Evolutionary conservation across 257 asterid species (phyloP).

Genomic region (Rauvolfia tetraphylla): DNA sequence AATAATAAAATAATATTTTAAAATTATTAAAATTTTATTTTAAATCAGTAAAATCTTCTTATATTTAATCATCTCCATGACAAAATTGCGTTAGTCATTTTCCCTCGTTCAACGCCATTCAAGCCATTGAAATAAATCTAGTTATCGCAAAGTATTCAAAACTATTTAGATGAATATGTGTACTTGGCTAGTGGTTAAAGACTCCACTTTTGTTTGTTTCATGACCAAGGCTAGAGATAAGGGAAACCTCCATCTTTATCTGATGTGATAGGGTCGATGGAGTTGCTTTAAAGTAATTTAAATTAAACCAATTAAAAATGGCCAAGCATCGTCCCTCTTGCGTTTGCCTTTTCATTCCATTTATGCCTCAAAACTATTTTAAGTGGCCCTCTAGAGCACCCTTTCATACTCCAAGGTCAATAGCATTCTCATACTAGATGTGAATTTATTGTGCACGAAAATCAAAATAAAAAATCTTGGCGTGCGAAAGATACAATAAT

Average conservation of each 20-base stretch:
- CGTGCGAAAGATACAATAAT: background rate
- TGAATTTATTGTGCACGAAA: background rate
- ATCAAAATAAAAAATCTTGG: background rate
- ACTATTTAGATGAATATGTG: no score
- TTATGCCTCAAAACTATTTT: background rate
- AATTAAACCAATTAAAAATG: background rate
- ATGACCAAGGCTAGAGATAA: no score
- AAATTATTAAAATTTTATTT: no score
- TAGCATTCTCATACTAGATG: background rate
- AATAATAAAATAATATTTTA: no score
- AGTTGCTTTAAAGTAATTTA: background rate
- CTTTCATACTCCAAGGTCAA: background rate
- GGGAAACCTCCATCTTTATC: background rate
- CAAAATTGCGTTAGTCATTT: no score
- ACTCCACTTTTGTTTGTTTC: no score
- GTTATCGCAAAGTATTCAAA: no score
- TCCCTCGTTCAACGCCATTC: no score
- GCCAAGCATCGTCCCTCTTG: background rate
- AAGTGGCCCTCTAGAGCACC: background rate
- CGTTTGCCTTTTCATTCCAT: background rate
- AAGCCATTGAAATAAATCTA: no score
- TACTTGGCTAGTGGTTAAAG: no score
- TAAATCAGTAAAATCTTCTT: no score
- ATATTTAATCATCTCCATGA: no score
- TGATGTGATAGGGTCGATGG: background rate